These are phyloP conservation scores for Spinacia oleracea DNA, from an alignment of 179 eudicot genomes.

Conservation along the genomic window DNA sequence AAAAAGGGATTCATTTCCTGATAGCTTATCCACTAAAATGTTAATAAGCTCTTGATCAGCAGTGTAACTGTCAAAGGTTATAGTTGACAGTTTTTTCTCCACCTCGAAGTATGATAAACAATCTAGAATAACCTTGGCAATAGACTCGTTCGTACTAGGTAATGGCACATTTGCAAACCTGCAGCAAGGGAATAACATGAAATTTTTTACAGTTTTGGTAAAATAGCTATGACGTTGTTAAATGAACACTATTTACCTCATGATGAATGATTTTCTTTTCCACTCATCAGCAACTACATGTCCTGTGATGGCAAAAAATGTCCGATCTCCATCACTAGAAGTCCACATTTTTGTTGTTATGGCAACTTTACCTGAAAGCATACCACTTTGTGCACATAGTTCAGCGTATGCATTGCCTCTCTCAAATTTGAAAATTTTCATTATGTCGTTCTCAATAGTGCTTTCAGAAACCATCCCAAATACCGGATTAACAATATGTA, in stretches of 20 bases:
- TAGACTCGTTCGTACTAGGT: neutral
- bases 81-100: slow-evolving; percentile 4
- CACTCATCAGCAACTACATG: slow-evolving; percentile 14
- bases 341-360: slow-evolving; percentile 23
- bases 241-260: slow-evolving; percentile 18
- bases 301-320: slow-evolving; percentile 19
- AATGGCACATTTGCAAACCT: slow-evolving; percentile 25
- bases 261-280: slow-evolving; percentile 8
- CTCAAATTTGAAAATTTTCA: slow-evolving; percentile 5
- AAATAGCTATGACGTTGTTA: too few relatives aligned
- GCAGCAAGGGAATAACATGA: neutral
- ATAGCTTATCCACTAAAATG: slow-evolving; percentile 1
- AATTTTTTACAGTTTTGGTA: neutral
- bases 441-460: slow-evolving; percentile 16
- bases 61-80: slow-evolving; percentile 8
- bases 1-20: neutral
- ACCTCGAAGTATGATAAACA: slow-evolving; percentile 10
- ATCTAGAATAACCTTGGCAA: slow-evolving; percentile 7
- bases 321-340: slow-evolving; percentile 21
- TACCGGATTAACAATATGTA: neutral
- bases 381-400: too few relatives aligned
- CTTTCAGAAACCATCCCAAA: slow-evolving; percentile 1
- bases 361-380: slow-evolving; percentile 9
- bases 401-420: neutral
- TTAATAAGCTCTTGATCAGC: slow-evolving; percentile 9